Evolutionary conservation across 768 basidiomycete species (phyloP), one percentile per base, ranked within the genome.

Genomic region (Astraeus odoratus): DNA sequence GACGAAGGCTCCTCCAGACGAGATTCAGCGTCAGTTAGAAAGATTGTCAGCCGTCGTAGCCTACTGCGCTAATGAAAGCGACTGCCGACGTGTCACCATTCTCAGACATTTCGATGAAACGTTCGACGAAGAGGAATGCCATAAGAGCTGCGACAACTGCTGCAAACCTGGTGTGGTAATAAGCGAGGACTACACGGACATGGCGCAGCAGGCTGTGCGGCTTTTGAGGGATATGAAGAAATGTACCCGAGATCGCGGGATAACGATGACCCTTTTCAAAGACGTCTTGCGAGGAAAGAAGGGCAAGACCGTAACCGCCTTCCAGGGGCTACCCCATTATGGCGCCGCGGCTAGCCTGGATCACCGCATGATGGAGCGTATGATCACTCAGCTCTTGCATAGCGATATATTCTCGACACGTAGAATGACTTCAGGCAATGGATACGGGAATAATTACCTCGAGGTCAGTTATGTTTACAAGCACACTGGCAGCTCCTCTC

Each of bases 21-120:
- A 87, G 42, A 80, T 83, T 49, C 68, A 80, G 43, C 76, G 86
- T 13, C 85, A 88, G 58, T 69, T 74, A 43, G 74, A 74, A 2
- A 82, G 80, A 9, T 71, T 86, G 25, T 68, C 72, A 2, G 75
- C 75, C 12, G 89, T 99, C 41, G 72, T 82, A n/a, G 69, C 77
- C 47, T 99, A 83, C 65, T 93, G 89, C 63, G 59, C 66, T 47
- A 91, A 96, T 63, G 73, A 78, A 40, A 77, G 82, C 22, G 86
- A 87, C 52, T 99, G 96, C 57, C 82, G 96, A 12, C 83, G 96
- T 3, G 73, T 77, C 5, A 87, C 90, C 53, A 70, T 97, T n/a
- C 76, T 99, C 15, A 74, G 76, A n/a, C 88, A 89, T 63, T 98
- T 96, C 54, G 81, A 79, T 50, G 89, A 99, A 60, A 68, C 69